Evolutionary conservation across 345 rosid species (phyloP).

Genomic region (Carallia brachiata): DNA sequence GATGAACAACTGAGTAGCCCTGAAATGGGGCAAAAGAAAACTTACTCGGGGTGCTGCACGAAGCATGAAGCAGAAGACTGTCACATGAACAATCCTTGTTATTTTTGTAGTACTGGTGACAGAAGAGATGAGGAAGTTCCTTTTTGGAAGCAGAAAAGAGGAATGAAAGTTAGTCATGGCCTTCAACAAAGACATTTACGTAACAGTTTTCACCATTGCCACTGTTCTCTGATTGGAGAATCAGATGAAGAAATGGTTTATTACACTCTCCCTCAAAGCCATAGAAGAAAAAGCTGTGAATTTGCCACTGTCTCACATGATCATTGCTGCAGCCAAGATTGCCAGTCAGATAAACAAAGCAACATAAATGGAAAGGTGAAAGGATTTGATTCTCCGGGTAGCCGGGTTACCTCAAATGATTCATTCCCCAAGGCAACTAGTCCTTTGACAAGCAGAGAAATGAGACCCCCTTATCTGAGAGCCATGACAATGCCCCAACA

Average conservation of each 20-base stretch:
- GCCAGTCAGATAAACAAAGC: slow-evolving; percentile 13
- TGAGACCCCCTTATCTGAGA: slow-evolving; percentile 34
- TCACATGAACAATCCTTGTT: slow-evolving; percentile 33
- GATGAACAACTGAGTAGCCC: slow-evolving; percentile 2
- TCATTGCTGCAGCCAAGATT: slow-evolving; percentile 15
- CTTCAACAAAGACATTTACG: not conserved
- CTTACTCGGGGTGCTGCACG: not conserved
- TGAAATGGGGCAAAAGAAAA: slow-evolving; percentile 13
- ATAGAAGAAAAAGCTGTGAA: slow-evolving; percentile 29
- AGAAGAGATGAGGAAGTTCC: slow-evolving; percentile 8
- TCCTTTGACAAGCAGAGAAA: slow-evolving; percentile 13
- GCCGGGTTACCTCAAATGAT: not conserved
- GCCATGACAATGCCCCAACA: slow-evolving; percentile 59
- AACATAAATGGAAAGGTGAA: slow-evolving; percentile 5
- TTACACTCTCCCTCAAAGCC: slow-evolving; percentile 8
- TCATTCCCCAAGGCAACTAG: not conserved
- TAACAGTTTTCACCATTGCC: not conserved
- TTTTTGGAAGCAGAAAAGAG: not conserved
- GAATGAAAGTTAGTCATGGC: not conserved
- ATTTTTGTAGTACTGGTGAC: slow-evolving; percentile 9
- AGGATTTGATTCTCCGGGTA: slow-evolving; percentile 13
- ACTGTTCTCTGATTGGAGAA: not conserved
- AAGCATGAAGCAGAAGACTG: slow-evolving; percentile 18
- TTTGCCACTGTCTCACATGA: slow-evolving; percentile 16
- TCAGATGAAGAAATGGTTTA: slow-evolving; percentile 19